Base-by-base conservation (phyloP, 164 flowering plant species). In the Umbilicus rupestris region DNA sequence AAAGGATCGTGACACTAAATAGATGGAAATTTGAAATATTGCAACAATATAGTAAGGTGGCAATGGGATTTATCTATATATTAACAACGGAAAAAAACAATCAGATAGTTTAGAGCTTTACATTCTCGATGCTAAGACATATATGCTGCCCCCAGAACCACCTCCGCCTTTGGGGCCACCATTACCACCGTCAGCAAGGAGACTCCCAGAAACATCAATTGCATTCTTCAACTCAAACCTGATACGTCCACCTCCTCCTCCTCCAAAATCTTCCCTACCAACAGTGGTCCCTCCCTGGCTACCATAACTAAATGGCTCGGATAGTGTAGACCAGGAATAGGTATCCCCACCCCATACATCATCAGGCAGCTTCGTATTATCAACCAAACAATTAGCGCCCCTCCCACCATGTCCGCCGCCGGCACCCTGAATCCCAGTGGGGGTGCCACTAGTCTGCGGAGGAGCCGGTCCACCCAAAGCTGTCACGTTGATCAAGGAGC, bases 81-180 rank as follows among this genome's bases (percentile, higher is more conserved):
- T n/a, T n/a, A n/a, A n/a, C n/a, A n/a, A n/a, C n/a, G n/a, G n/a
- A n/a, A n/a, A n/a, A n/a, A n/a, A n/a, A n/a, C n/a, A n/a, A n/a
- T n/a, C n/a, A n/a, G n/a, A n/a, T n/a, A n/a, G n/a, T n/a, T n/a
- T n/a, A n/a, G n/a, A n/a, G n/a, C n/a, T n/a, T 88, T 88, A 93
- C 98, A 91, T 89, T 74, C 75, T 84, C 62, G 72, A 66, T 39
- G 95, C 89, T 47, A 62, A 77, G 67, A 94, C 81, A 66, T 65
- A 76, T 50, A 94, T 80, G 78, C 98, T 94, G 57, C 98, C 98
- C 50, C 97, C 97, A 44, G 97, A 91, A 10, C 98, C 98, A 46
- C 98, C 98, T 39, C 98, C 98, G 7, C 98, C 98, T 62, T 77
- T 86, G 45, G 65, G 42, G 24, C 95, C 91, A 3, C 80, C 93